Evolutionary conservation across 306 rosid genomes (phyloP), one percentile per base, ranked within the genome.

Genomic region (Begonia fuchsioides): DNA sequence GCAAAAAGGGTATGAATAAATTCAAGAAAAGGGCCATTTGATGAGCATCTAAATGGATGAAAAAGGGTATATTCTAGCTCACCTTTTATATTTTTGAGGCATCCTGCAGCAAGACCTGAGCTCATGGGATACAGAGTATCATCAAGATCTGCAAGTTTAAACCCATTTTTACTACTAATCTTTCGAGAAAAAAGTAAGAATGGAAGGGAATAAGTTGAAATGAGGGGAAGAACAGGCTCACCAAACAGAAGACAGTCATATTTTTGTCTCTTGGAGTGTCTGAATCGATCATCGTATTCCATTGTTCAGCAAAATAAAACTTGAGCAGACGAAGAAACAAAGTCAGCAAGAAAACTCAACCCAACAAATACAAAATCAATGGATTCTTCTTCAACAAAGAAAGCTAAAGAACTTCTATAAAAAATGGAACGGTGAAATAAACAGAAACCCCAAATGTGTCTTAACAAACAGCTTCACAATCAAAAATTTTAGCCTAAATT

Each of bases 231-330:
- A 32, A 38, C 50, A 44, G 60, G 51, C 68, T 66, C 62, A 90
- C 98, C 94, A 63, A 90, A 90, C 2, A 90, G 80, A 68, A 90
- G 94, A 49, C 95, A 85, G 17, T 90, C 98, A 60, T 70, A 81
- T 71, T 79, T 84, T 43, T 75, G 74, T 62, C 81, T 80, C 67
- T 74, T 81, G 47, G 70, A 65, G 39, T 78, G 88, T 58, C 80
- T 71, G 64, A 62, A 78, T 15, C 62, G 56, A 43, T 59, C 54
- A 48, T 76, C 79, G 55, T 69, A 81, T 70, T 76, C 97, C 97
- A 88, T 88, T 69, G 75, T 64, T 43, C 46, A 54, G 55, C 47
- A 74, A 15, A 59, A 48, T 67, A 55, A 26, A 26, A 76, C 70
- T 76, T 56, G 12, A 57, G 43, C 17, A 57, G 12, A 79, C 47